A percentile compares a stretch with the other conserved stretches of the same genome.
Conservation (phyloP, 1,284 basidiomycete genomes). For the Chondrostereum purpureum region DNA sequence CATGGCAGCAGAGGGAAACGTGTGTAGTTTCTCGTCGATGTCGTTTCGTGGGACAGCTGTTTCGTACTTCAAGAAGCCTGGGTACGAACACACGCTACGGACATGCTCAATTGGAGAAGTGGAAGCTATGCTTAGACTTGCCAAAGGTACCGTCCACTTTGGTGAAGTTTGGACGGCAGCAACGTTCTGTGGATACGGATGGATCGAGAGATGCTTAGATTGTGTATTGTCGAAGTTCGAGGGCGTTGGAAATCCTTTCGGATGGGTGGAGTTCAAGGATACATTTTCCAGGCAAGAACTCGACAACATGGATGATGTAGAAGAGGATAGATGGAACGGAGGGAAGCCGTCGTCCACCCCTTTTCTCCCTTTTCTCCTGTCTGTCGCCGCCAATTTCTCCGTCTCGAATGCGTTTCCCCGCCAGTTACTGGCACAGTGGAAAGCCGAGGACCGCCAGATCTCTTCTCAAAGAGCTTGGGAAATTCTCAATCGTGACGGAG, state of each 20-base stretch:
- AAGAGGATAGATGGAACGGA: no score
- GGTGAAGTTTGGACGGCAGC: background rate
- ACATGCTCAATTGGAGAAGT: background rate
- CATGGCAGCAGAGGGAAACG: background rate
- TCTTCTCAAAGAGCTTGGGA: conserved; percentile 2
- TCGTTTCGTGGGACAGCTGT: background rate
- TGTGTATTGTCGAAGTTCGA: background rate
- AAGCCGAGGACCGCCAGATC: background rate
- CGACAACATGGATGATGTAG: no score
- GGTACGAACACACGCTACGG: background rate
- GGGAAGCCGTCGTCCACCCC: conserved; percentile 11
- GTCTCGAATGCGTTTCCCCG: conserved; percentile 16
- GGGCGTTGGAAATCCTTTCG: conserved; percentile 1
- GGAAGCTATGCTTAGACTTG: background rate
- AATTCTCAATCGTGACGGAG: background rate
- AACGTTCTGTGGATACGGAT: conserved; percentile 1
- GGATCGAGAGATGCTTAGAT: background rate
- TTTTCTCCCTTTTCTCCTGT: conserved; percentile 13
- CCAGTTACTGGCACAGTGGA: conserved; percentile 9
- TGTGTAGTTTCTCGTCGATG: background rate
- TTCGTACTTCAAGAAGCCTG: conserved; percentile 5
- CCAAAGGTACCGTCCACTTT: background rate
- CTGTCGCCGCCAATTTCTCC: conserved; percentile 9
- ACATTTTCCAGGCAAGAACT: conserved; percentile 4
- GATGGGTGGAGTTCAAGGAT: no score